Evolutionary conservation across 2,329 filamentous ascomycete species (phyloP).

Genomic region (Penicillium sp.): DNA sequence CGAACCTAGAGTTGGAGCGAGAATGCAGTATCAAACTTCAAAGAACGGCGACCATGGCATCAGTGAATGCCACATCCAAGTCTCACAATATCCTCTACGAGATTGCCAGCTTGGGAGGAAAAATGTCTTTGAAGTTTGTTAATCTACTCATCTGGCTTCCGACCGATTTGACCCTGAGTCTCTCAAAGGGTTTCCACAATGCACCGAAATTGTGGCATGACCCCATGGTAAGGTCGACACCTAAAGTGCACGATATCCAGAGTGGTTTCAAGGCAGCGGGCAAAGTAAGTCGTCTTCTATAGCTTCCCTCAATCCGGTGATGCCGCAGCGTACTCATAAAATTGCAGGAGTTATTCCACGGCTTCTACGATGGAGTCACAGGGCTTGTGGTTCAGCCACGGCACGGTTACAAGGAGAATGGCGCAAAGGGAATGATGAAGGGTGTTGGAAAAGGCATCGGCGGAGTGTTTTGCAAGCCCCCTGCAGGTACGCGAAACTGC

Average conservation of each 20-base stretch:
- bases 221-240: conserved; percentile 66
- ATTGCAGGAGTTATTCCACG: conserved; percentile 60
- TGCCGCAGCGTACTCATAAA: neutral
- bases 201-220: conserved; percentile 80
- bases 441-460: conserved; percentile 78
- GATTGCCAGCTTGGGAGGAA: conserved; percentile 8
- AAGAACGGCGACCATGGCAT: neutral
- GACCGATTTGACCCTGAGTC: conserved; percentile 74
- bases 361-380: conserved; percentile 74
- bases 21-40: neutral
- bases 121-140: conserved; percentile 61
- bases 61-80: conserved; percentile 1
- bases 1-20: neutral
- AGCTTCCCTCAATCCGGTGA: neutral
- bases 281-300: conserved; percentile 2
- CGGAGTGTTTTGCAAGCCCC: conserved; percentile 72
- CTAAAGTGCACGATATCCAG: conserved; percentile 71
- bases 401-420: conserved; percentile 61
- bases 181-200: conserved; percentile 84
- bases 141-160: conserved; percentile 70
- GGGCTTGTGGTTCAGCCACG: conserved; percentile 75
- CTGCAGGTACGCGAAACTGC: conserved; percentile 54
- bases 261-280: conserved; percentile 72
- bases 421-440: conserved; percentile 64
- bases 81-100: conserved; percentile 4